Evolutionary conservation across 2,329 filamentous ascomycete species (phyloP).

Genomic region (Nigrograna mackinnonii): DNA sequence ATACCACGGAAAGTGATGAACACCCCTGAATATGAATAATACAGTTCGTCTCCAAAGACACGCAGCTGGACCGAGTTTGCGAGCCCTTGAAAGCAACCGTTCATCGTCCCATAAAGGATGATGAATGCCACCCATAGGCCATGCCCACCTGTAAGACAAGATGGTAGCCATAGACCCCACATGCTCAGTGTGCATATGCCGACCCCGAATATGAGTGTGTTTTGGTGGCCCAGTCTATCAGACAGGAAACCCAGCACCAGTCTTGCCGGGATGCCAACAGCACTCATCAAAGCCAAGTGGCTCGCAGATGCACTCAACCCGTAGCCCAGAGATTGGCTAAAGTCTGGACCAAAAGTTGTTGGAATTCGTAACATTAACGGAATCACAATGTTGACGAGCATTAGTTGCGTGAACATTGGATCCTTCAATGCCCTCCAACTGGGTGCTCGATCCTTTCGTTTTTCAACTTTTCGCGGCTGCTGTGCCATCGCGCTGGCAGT

Average conservation of each 20-base stretch:
- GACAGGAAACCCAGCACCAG: constrained; percentile 50
- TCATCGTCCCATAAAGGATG: constrained; percentile 20
- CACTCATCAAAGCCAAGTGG: constrained; percentile 51
- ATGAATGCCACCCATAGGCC: constrained; percentile 21
- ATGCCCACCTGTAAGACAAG: constrained; percentile 11
- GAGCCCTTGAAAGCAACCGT: constrained; percentile 18
- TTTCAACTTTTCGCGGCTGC: constrained; percentile 44
- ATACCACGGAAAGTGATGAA: constrained; percentile 21
- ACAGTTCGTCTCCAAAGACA: constrained; percentile 24
- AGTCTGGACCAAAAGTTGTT: constrained; percentile 53
- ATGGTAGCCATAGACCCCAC: constrained; percentile 21
- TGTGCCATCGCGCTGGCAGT: constrained; percentile 40
- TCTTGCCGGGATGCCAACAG: constrained; percentile 50
- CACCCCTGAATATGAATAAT: constrained; percentile 21
- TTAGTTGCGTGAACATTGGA: constrained; percentile 47
- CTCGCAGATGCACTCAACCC: constrained; percentile 46
- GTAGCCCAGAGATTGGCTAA: constrained; percentile 50
- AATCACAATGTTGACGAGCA: constrained; percentile 40
- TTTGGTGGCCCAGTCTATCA: constrained; percentile 53
- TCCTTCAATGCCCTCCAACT: constrained; percentile 41
- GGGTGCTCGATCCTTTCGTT: constrained; percentile 42
- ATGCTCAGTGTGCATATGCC: constrained; percentile 14
- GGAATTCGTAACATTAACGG: constrained; percentile 52
- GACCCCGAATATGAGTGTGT: constrained; percentile 48
- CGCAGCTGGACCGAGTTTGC: constrained; percentile 18